Conservation (phyloP, 768 basidiomycete genomes). For the Mycena latifolia region DNA sequence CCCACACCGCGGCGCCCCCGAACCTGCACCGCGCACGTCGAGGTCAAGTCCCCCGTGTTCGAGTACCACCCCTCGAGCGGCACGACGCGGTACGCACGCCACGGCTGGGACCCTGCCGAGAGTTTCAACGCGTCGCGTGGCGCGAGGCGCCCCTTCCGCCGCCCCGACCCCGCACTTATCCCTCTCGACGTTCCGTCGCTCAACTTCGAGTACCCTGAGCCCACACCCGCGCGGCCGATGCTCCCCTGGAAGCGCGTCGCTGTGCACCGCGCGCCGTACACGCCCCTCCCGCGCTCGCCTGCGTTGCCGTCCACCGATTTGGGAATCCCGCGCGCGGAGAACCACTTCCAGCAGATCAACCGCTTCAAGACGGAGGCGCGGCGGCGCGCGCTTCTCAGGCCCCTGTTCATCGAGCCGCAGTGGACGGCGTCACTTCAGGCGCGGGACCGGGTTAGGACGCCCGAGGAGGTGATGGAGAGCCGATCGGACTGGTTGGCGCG, state of each 20-base stretch:
- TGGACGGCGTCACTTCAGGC: not conserved
- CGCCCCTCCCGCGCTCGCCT: not conserved
- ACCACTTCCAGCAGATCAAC: not conserved
- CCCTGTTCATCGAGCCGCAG: not conserved
- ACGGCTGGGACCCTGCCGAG: conserved; percentile 5
- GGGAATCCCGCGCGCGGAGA: not conserved
- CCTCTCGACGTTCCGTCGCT: not conserved
- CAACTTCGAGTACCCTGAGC: not conserved
- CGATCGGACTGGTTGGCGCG: not conserved
- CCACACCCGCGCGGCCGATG: not conserved
- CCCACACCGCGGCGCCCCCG: not conserved
- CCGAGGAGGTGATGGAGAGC: not conserved
- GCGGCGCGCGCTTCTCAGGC: not conserved
- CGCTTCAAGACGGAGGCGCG: not conserved
- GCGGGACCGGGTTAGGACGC: not conserved
- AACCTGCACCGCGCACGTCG: not conserved
- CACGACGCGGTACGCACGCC: not conserved
- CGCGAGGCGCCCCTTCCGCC: not conserved
- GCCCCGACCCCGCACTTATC: not conserved
- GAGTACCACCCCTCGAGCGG: conserved; percentile 7
- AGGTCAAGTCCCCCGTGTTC: conserved; percentile 3
- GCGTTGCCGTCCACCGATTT: not conserved
- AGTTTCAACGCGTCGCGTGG: conserved; percentile 15
- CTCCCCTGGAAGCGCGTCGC: not conserved
- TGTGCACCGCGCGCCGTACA: not conserved